Percentiles rank a stretch among this genome's conserved stretches.
Evolutionary conservation across 495 filamentous ascomycete genomes (phyloP).

Genomic region (Chlorociboria aeruginascens): DNA sequence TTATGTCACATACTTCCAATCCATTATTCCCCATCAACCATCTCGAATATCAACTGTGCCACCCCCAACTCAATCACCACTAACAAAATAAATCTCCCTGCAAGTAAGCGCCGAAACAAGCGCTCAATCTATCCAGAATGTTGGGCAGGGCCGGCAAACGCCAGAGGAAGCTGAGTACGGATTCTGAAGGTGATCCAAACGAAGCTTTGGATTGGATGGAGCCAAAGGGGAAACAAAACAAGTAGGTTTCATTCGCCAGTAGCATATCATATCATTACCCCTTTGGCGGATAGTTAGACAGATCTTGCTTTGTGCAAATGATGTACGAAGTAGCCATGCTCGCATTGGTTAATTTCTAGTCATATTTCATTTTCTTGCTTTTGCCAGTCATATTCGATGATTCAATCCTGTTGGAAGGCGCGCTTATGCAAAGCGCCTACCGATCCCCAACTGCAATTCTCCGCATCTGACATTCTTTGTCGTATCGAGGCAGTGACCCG

Average conservation of each 20-base stretch:
- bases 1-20: background rate
- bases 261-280: too few species aligned
- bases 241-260: slow-evolving; percentile 4
- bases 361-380: background rate
- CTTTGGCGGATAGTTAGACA: too few species aligned
- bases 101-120: background rate
- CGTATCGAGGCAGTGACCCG: slow-evolving; percentile 14
- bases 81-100: background rate
- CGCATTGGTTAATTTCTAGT: too few species aligned
- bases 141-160: slow-evolving; percentile 25
- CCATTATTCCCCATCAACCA: too few species aligned
- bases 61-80: background rate
- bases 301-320: too few species aligned
- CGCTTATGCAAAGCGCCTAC: background rate
- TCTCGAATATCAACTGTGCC: background rate
- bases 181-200: slow-evolving; percentile 27
- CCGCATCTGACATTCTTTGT: slow-evolving; percentile 1
- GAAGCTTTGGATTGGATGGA: slow-evolving; percentile 23
- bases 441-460: background rate
- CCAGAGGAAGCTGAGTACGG: slow-evolving; percentile 30
- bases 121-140: background rate
- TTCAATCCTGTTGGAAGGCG: background rate
- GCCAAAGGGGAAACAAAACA: slow-evolving; percentile 2
- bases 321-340: too few species aligned
- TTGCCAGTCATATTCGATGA: background rate